Evolutionary conservation across 257 asterid genomes (phyloP), one percentile per base, ranked within the genome.

Genomic region (Solanum paucissectum): DNA sequence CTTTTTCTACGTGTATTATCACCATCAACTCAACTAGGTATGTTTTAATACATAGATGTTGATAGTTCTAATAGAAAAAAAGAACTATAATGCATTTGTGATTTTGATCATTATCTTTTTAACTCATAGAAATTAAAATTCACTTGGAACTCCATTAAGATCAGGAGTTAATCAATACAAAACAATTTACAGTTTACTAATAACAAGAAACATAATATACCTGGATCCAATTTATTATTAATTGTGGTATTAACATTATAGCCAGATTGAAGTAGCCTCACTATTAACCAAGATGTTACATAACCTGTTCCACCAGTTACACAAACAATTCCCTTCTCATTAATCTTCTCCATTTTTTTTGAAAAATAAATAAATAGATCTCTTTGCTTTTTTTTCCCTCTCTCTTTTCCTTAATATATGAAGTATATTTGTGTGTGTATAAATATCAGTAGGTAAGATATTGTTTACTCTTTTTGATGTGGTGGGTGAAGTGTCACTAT

Each of bases 221-320:
- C 34, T 76, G 4, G 7, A 75, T 37, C 83, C 58, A 76, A 3
- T 0, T 38, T 76, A 76, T 76, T 38, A 12, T 40, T 12, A 40
- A 91, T 44, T 7, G 91, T 89, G 9, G 93, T 69, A 60, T 91
- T 83, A 82, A 89, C 93, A 37, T 72, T 44, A 37, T 89, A 91
- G 27, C 90, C 90, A 27, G 7, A 84, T 37, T 91, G 88, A 84
- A 89, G 91, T 60, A 89, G 88, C 87, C 72, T 87, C 89, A 62
- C 71, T 32, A 90, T 62, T 72, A 89, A 42, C 92, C 91, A 87
- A 33, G 91, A 89, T 84, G 73, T 87, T 5, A 90, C 37, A 83
- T 52, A 87, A 20, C 92, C 90, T 11, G 88, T 91, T 75, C 93
- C 91, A 44, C 91, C 91, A 16, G 91, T 91, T 25, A 91, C 91